These are phyloP conservation scores for Lodderomyces orthopsilosis DNA, from an alignment of 1,139 yeast genomes.

Conservation along the genomic window DNA sequence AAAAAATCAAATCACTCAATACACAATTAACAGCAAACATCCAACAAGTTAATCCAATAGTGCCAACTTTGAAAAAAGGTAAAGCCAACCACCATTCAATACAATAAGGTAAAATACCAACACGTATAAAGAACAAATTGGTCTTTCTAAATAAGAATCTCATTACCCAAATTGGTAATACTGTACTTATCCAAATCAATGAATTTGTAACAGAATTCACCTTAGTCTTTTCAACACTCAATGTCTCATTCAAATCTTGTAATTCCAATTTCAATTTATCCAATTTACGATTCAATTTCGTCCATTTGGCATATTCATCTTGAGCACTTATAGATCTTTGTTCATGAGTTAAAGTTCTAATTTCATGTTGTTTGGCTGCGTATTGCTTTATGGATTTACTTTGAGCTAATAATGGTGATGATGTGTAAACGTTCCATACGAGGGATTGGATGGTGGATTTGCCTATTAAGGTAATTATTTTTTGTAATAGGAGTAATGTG, in stretches of 20 bases:
- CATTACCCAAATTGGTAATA: conserved; percentile 48
- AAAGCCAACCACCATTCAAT: conserved; percentile 58
- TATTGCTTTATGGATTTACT: conserved; percentile 28
- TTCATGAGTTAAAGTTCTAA: conserved; percentile 47
- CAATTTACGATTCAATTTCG: conserved; percentile 74
- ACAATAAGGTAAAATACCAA: conserved; percentile 53
- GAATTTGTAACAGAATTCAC: conserved; percentile 32
- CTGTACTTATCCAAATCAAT: conserved; percentile 28
- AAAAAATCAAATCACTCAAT: conserved; percentile 24
- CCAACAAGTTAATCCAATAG: conserved; percentile 53
- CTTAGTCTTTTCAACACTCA: conserved; percentile 35
- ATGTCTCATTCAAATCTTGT: conserved; percentile 35
- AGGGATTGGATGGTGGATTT: conserved; percentile 31
- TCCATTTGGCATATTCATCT: conserved; percentile 95
- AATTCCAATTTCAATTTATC: conserved; percentile 59
- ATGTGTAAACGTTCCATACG: conserved; percentile 32
- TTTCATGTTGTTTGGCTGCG: conserved; percentile 41
- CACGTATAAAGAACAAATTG: conserved; percentile 62
- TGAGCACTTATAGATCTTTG: conserved; percentile 75
- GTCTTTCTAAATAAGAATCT: conserved; percentile 57
- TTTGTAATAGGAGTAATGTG: conserved; percentile 30
- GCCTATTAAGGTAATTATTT: conserved; percentile 32
- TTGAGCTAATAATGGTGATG: neutral
- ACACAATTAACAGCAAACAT: conserved; percentile 40
- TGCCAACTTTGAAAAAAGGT: conserved; percentile 58